These are phyloP conservation scores for Verticillium klebahnii DNA, from an alignment of 2,329 filamentous ascomycete genomes.

Conservation along the genomic window DNA sequence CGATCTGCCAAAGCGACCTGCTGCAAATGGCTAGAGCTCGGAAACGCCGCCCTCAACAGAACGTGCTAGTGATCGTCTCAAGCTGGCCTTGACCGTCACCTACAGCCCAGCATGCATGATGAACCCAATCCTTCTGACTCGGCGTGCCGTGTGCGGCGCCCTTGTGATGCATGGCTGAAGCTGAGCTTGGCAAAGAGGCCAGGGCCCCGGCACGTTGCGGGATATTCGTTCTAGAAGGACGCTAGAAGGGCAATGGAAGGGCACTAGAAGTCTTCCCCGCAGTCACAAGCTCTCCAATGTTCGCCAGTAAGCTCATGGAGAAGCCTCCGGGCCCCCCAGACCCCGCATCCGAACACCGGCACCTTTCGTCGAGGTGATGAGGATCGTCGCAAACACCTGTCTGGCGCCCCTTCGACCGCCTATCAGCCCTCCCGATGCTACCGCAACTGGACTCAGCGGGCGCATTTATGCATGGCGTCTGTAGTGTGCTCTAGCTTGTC, in stretches of 20 bases:
- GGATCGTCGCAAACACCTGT: not conserved
- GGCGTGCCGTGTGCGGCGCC: not conserved
- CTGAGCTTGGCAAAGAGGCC: not conserved
- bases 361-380: not conserved
- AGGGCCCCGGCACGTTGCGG: not conserved
- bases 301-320: not conserved
- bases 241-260: conserved; percentile 9
- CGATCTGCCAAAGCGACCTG: not conserved
- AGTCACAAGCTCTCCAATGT: not conserved
- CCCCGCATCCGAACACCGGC: not conserved
- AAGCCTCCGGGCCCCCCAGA: not conserved
- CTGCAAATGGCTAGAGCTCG: not conserved
- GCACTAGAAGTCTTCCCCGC: not conserved
- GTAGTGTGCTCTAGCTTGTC: not conserved
- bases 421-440: not conserved
- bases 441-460: not conserved
- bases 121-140: not conserved
- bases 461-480: not conserved
- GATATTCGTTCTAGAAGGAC: conserved; percentile 6
- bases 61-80: not conserved
- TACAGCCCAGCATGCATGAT: not conserved
- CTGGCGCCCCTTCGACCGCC: not conserved
- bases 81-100: not conserved
- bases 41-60: not conserved
- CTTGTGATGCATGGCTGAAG: not conserved